A percentile compares a stretch with the other conserved stretches of the same genome.
phyloP scores from a whole-genome alignment of 2,329 filamentous ascomycete species.

The Botrytis sinoallii region DNA sequence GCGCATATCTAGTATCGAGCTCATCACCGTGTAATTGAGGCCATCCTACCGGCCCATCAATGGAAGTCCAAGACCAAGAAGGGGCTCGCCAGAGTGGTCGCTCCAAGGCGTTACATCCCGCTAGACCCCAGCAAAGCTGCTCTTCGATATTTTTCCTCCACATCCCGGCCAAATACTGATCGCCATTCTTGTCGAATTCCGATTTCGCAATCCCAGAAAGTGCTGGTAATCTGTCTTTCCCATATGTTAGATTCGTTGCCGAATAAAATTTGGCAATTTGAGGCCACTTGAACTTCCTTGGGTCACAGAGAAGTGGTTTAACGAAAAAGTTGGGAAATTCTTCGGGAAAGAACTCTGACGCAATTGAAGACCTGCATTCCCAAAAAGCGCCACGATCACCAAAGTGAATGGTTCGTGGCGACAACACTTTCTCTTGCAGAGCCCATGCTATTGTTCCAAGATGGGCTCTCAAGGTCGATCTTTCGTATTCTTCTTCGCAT shows the following conservation, averaged over 20 bases:
- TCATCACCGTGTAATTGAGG: fast-evolving
- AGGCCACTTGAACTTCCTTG: slow-evolving; percentile 5
- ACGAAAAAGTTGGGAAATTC: neutral
- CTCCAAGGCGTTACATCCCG: neutral
- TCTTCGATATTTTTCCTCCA: slow-evolving; percentile 23
- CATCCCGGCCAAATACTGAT: slow-evolving; percentile 25
- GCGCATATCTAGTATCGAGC: neutral
- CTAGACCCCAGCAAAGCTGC: slow-evolving; percentile 11
- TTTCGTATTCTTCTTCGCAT: neutral
- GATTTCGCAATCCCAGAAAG: slow-evolving; percentile 32
- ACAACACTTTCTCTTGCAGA: neutral
- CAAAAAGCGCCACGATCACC: slow-evolving; percentile 19
- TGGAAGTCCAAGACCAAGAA: slow-evolving; percentile 25
- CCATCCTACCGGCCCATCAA: neutral
- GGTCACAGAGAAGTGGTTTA: neutral
- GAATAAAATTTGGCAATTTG: slow-evolving; percentile 27
- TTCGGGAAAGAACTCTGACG: slow-evolving; percentile 22
- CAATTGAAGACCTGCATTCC: slow-evolving; percentile 20
- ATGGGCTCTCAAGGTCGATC: neutral
- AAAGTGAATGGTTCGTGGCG: slow-evolving; percentile 21
- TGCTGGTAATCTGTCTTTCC: slow-evolving; percentile 23
- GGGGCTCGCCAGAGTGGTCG: slow-evolving; percentile 22
- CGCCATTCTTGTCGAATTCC: neutral
- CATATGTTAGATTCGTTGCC: slow-evolving; percentile 26
- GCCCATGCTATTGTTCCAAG: slow-evolving; percentile 3